phyloP scores from a whole-genome alignment of 257 asterid genomes.

The Fraxinus quadrangulata region DNA sequence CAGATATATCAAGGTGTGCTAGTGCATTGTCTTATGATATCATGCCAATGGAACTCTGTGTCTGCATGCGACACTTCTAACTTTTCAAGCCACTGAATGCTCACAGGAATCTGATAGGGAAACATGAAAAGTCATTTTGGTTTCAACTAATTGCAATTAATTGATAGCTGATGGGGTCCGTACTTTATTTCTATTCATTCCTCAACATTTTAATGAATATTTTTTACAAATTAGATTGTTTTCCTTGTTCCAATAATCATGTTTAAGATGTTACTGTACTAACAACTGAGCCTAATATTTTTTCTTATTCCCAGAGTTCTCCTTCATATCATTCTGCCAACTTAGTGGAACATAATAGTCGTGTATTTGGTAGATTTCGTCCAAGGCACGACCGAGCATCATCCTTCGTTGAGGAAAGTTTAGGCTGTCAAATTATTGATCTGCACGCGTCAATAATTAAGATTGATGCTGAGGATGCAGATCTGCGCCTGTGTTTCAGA shows the following conservation, averaged over 20 bases:
- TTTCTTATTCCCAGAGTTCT: constrained; percentile 60
- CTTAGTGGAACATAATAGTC: constrained; percentile 58
- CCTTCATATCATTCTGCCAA: constrained; percentile 54
- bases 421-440: constrained; percentile 81
- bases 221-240: constrained; percentile 1
- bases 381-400: constrained; percentile 60
- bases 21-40: constrained; percentile 4
- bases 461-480: constrained; percentile 91
- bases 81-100: constrained; percentile 12
- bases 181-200: constrained; percentile 17
- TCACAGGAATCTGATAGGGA: constrained; percentile 4
- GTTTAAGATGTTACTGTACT: constrained; percentile 10
- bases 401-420: constrained; percentile 61
- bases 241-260: neutral
- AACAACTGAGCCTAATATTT: constrained; percentile 25
- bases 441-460: constrained; percentile 87
- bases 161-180: constrained; percentile 1
- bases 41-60: constrained; percentile 5
- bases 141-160: neutral
- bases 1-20: constrained; percentile 18
- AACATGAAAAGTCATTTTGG: constrained; percentile 9
- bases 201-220: constrained; percentile 14
- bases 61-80: constrained; percentile 14
- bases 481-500: constrained; percentile 92
- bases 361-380: constrained; percentile 89